These are phyloP conservation scores for Anethum foeniculum DNA, from an alignment of 140 eudicot genomes.

Conservation along the genomic window DNA sequence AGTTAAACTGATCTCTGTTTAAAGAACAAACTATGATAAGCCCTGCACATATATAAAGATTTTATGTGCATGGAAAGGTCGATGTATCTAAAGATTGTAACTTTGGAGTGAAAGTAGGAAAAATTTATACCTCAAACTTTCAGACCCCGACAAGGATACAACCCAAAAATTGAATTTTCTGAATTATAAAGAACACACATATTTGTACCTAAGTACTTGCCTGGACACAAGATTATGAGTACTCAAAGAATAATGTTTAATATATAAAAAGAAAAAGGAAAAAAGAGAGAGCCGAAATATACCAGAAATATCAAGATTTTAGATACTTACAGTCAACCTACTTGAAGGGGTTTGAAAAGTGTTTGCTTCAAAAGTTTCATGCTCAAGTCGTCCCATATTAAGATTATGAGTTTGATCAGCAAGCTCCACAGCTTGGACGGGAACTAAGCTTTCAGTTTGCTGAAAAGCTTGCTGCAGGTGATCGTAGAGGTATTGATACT, in stretches of 20 bases:
- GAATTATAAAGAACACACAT: neutral
- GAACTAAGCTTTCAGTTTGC: conserved; percentile 18
- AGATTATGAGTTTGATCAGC: conserved; percentile 9
- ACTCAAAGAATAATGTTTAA: neutral
- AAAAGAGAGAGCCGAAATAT: neutral
- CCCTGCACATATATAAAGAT: conserved; percentile 4
- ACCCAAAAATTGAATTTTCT: neutral
- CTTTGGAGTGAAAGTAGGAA: neutral
- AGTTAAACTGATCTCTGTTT: neutral
- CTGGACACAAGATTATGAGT: neutral
- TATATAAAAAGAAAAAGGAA: neutral
- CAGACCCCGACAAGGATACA: neutral
- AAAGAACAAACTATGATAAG: neutral
- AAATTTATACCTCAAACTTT: neutral
- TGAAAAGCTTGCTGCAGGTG: conserved; percentile 17
- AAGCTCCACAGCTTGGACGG: conserved; percentile 14
- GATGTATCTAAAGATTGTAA: neutral
- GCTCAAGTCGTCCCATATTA: conserved; percentile 18
- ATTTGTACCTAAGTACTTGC: neutral
- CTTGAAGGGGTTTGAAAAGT: neutral
- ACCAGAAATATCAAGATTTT: neutral
- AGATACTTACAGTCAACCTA: conserved; percentile 2
- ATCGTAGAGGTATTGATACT: conserved; percentile 20
- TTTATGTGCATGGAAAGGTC: neutral
- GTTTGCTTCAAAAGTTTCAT: conserved; percentile 7